A percentile compares a stretch with the other conserved stretches of the same genome.
These are phyloP conservation scores for Pseudocercospora fijiensis DNA, from an alignment of 2,329 filamentous ascomycete genomes.

Conservation along the genomic window DNA sequence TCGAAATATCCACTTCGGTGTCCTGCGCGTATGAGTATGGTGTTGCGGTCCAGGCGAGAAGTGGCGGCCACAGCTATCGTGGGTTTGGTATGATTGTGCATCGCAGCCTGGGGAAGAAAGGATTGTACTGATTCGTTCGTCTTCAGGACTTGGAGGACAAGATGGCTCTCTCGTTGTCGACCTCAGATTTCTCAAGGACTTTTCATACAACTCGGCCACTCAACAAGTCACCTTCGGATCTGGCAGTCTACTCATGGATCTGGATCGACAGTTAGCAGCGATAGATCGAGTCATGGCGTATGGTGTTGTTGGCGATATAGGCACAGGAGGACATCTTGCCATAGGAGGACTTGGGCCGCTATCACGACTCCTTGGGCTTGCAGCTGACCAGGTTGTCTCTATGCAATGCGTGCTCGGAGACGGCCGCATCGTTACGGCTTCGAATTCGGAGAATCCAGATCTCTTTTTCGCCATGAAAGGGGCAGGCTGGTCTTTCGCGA, in stretches of 20 bases:
- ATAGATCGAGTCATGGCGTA: constrained; percentile 19
- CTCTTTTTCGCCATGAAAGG: constrained; percentile 35
- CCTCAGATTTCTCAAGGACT: constrained; percentile 20
- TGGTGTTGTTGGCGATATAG: constrained; percentile 20
- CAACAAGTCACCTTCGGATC: constrained; percentile 20
- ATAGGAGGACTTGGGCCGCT: constrained; percentile 43
- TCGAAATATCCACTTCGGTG: constrained; percentile 22
- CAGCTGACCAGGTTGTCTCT: constrained; percentile 50
- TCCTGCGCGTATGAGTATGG: constrained; percentile 20
- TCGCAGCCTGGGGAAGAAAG: not conserved
- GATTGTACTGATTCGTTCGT: not conserved
- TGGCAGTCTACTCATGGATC: constrained; percentile 19
- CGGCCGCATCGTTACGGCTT: constrained; percentile 41
- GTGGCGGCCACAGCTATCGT: constrained; percentile 23
- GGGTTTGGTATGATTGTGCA: constrained; percentile 16
- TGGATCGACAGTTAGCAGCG: constrained; percentile 12
- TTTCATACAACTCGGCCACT: constrained; percentile 15
- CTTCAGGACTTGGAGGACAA: constrained; percentile 19
- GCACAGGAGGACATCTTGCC: constrained; percentile 23
- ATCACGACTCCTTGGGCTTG: constrained; percentile 55
- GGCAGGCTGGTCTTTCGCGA: constrained; percentile 31
- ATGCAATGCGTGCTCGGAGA: constrained; percentile 44
- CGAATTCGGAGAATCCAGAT: constrained; percentile 31
- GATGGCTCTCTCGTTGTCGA: constrained; percentile 20
- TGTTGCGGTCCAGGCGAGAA: constrained; percentile 21